Evolutionary conservation across 352 stramenopile species (phyloP), one percentile per base, ranked within the genome.

Genomic region (Phytophthora constricta): DNA sequence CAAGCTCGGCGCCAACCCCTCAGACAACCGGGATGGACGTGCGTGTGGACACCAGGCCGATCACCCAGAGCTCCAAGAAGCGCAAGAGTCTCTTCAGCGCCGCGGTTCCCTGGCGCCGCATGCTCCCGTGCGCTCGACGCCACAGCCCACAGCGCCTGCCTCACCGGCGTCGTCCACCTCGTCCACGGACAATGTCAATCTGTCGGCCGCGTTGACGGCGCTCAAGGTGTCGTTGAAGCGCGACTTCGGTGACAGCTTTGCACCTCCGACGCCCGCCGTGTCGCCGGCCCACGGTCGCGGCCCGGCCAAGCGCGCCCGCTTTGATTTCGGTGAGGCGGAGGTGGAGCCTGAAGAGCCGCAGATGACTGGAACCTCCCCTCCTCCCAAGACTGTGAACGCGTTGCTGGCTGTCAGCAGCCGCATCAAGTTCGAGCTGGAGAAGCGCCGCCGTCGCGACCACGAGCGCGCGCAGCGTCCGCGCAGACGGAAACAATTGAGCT

Each of bases 211-310:
- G 10, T 62, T 92, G 28, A 91, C 73, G 0, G 82, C 83, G 22
- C 83, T 95, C 19, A 86, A 92, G 60, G 79, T 95, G 14, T 92
- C 86, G 39, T 68, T 92, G 22, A 91, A 89, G 65, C 84, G 83
- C 49, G 82, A 91, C 53, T 73, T 89, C 31, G 31, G 31, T 11
- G 80, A 91, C 23, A 87, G 77, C 49, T 90, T 90, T 27, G 77
- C 85, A 37, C 84, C 86, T 4, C 86, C 86, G 0, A 95, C 86
- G 23, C 86, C 86, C 0, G 84, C 79, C 8, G 86, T 83, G 1
- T 95, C 86, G 9, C 86, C 86, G 14, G 74, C 74, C 23, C 77
- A 92, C 23, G 51, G 65, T 5, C 77, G 80, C 9, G 67, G 74
- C 11, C 56, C 49, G 4, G 23, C 72, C 31, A 95, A 95, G 69